Evolutionary conservation across 2,329 filamentous ascomycete genomes (phyloP).

Genomic region (Apiospora malaysiana): DNA sequence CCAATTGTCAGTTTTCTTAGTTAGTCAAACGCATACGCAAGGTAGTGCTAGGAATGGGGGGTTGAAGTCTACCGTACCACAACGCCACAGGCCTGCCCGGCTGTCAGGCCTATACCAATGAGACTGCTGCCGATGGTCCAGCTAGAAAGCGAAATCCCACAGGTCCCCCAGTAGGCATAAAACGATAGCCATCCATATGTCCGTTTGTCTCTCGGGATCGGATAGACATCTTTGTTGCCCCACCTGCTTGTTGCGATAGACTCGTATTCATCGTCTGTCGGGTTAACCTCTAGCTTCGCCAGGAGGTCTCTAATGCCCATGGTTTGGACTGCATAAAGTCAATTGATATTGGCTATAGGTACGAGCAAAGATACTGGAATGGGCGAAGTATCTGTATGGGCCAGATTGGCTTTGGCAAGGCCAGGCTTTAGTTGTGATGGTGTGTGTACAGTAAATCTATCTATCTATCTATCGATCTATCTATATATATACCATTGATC

Average conservation of each 20-base stretch:
- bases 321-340: not conserved
- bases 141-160: constrained; percentile 27
- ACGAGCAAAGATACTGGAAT: not conserved
- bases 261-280: constrained; percentile 28
- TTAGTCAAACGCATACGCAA: not conserved
- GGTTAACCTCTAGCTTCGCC: constrained; percentile 26
- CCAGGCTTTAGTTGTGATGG: too few species aligned
- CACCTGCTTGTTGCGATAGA: constrained; percentile 27
- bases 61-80: constrained; percentile 17
- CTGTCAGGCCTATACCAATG: constrained; percentile 27
- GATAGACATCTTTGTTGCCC: constrained; percentile 28
- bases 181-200: constrained; percentile 28
- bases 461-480: too few species aligned
- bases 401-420: too few species aligned
- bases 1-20: constrained; percentile 22
- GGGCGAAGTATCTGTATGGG: too few species aligned
- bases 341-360: too few species aligned
- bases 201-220: constrained; percentile 27
- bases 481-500: too few species aligned
- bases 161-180: constrained; percentile 29
- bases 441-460: too few species aligned
- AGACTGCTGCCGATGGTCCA: constrained; percentile 28
- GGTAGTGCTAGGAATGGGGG: not conserved
- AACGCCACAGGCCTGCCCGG: constrained; percentile 27
- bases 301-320: constrained; percentile 21